Percentiles rank a stretch among this genome's conserved stretches.
These are phyloP conservation scores for Tuber melanosporum DNA, from an alignment of 495 filamentous ascomycete species.

Conservation along the genomic window DNA sequence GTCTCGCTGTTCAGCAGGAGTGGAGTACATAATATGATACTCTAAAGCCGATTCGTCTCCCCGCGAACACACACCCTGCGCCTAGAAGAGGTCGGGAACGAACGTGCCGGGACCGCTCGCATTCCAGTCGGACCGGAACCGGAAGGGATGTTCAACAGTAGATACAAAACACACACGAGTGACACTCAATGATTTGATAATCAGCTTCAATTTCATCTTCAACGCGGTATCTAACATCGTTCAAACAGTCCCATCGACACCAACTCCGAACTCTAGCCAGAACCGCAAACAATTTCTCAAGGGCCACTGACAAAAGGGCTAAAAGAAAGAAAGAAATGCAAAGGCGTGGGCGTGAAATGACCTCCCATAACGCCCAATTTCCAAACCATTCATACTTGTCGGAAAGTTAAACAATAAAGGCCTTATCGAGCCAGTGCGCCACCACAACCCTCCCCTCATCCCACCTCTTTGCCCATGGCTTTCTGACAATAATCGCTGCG, in stretches of 20 bases:
- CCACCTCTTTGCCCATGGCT: slow-evolving; percentile 51
- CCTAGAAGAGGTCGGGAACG: background rate
- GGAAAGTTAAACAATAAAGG: slow-evolving; percentile 56
- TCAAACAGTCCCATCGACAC: background rate
- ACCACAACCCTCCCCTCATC: slow-evolving; percentile 72
- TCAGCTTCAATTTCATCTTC: background rate
- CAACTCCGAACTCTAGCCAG: background rate
- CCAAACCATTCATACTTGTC: background rate
- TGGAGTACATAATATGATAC: background rate
- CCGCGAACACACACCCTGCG: background rate
- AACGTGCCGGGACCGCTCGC: background rate
- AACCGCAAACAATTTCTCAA: background rate
- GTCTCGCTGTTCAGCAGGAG: background rate
- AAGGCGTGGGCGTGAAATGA: background rate
- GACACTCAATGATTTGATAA: background rate
- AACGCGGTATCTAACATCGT: background rate
- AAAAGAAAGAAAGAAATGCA: background rate
- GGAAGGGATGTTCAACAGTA: background rate
- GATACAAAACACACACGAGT: background rate
- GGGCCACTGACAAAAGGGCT: background rate
- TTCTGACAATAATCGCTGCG: slow-evolving; percentile 81
- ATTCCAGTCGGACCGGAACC: background rate
- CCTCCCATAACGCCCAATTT: background rate
- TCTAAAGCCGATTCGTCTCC: background rate
- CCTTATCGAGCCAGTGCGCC: slow-evolving; percentile 70